phyloP scores from a whole-genome alignment of 345 rosid species.

The Rhizophora apiculata region DNA sequence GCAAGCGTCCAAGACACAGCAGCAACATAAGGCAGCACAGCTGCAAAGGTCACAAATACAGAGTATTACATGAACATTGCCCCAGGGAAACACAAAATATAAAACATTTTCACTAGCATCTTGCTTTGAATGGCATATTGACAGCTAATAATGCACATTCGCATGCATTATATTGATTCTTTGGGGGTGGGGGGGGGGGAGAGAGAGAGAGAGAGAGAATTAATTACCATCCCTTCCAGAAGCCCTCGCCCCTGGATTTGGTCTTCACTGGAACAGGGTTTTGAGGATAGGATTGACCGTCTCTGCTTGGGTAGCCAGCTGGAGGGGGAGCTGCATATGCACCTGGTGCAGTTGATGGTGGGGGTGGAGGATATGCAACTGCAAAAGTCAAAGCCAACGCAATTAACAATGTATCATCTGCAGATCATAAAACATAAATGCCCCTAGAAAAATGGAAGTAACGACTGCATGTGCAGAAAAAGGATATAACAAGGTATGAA shows the following conservation, averaged over 20 bases:
- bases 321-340: conserved; percentile 42
- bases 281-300: conserved; percentile 19
- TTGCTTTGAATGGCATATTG: too few species aligned
- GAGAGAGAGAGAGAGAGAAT: background rate
- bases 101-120: background rate
- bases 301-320: conserved; percentile 52
- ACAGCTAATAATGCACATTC: too few species aligned
- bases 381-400: background rate
- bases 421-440: background rate
- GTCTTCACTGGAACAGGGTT: conserved; percentile 39
- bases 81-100: background rate
- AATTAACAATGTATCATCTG: background rate
- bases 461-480: too few species aligned
- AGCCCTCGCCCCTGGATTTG: conserved; percentile 64
- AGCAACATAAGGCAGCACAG: conserved; percentile 72
- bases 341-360: background rate
- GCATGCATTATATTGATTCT: background rate
- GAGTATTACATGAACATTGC: background rate
- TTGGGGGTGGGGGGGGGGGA: background rate
- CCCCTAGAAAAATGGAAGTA: background rate
- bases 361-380: conserved; percentile 5
- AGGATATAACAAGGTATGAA: too few species aligned
- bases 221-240: conserved; percentile 73
- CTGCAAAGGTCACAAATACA: conserved; percentile 27
- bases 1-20: conserved; percentile 65